Base-by-base conservation (phyloP, 306 rosid species). In the Arachis hypogaea region DNA sequence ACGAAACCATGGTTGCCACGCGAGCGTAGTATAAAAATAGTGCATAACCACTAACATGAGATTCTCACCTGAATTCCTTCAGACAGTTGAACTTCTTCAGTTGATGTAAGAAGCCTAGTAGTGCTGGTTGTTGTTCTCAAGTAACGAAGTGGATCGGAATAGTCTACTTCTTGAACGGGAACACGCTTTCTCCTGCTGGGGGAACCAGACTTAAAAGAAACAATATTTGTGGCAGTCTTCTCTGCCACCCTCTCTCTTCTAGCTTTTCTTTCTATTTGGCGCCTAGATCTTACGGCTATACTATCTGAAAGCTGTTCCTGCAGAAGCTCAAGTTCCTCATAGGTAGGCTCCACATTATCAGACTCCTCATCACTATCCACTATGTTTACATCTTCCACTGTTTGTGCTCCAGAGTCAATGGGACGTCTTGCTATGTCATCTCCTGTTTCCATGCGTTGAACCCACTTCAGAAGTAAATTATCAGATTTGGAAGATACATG, bases 11-110 rank as follows among this genome's bases (percentile, higher is more conserved):
- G 66, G 57, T 18, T 47, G 54, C 55, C 47, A 45, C 59, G 9
- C 57, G 51, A 54, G 68, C 58, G 74, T 69, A 72, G 67, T 59
- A 69, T 50, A 62, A 60, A 60, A 61, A 63, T 61, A 44, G 68
- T 73, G 61, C 36, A 56, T 46, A 52, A 68, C 22, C 55, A 59
- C 62, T 61, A 77, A 57, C 79, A 50, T 42, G 69, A 30, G 12
- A 68, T 71, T n/a, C 69, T 43, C 71, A 94, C 98, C 98, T 91
- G 98, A 76, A 94, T 91, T 84, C 97, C 97, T 83, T 80, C 93
- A 11, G 97, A 94, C 66, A 91, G 77, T 81, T 89, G 84, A 70
- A 86, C 80, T 81, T 94, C 99, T 79, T 94, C 97, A 6, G 74
- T 69, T 71, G 84, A 63, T 66, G 95, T 86, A 66, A 94, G 99